Evolutionary conservation across 768 basidiomycete genomes (phyloP), one percentile per base, ranked within the genome.

Genomic region (Leccinum subtestaceum): DNA sequence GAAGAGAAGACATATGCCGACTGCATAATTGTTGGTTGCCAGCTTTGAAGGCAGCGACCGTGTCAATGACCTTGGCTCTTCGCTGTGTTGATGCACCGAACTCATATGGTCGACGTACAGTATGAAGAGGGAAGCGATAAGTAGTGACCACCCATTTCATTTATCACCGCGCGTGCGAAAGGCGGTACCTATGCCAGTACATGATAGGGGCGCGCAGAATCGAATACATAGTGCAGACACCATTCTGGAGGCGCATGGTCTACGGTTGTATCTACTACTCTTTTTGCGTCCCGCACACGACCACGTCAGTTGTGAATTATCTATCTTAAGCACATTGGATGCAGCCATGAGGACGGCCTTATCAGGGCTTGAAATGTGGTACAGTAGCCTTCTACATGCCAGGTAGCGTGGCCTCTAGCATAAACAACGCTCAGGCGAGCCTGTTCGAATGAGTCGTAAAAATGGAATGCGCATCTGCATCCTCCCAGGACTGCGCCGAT

Each of bases 401-500:
- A 31, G 31, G 31, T 12, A 34, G 12, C 12, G 32, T 34, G 32
- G 32, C 32, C 12, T 34, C 12, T 34, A 34, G 32, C 32, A 34
- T 2, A 34, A 13, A 34, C 5, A 34, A 13, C 12, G 32, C 12
- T 2, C 98, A 78, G 11, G 89, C 63, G 97, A 88, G 67, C 92
- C 93, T 60, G 56, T 52, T 51, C 55, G 36, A 36, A 54, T 65
- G 52, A 61, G 53, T 47, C 52, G 53, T 25, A 43, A 52, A 57
- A 9, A 60, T 48, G 4, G 12, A 25, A 29, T 15, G 40, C 17
- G 12, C 4, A 13, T 11, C n/a, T 3, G 4, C n/a, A 67, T 78
- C 48, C 64, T 94, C 95, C 92, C 8, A 86, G 63, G 1, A 98
- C 95, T 23, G 94, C 91, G 7, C 78, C 74, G 38, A 92, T 74